phyloP scores from a whole-genome alignment of 495 filamentous ascomycete genomes.

The Aspergillus egyptiacus region DNA sequence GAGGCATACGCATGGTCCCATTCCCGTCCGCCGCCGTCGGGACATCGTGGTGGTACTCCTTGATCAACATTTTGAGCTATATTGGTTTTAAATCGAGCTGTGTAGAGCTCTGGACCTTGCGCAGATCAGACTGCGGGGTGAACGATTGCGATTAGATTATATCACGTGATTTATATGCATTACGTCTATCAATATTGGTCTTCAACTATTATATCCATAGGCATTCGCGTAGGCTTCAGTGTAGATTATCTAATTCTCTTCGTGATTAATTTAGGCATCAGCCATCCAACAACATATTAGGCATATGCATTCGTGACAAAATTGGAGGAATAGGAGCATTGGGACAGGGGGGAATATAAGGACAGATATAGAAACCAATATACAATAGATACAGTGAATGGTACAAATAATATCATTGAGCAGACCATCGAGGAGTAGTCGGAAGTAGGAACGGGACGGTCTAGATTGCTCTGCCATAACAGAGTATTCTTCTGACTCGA shows the following conservation, averaged over 20 bases:
- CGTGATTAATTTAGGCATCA: not conserved
- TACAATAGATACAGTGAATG: constrained; percentile 17
- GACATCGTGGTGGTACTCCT: constrained; percentile 62
- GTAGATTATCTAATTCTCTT: constrained; percentile 4
- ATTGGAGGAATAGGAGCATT: not conserved
- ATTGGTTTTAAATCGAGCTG: not conserved
- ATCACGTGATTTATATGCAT: not conserved
- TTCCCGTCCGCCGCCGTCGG: constrained; percentile 56
- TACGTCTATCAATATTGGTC: no score
- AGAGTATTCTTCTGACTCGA: not conserved
- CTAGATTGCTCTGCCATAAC: not conserved
- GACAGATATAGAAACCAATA: not conserved
- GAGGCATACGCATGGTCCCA: constrained; percentile 54
- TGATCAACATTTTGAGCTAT: constrained; percentile 54
- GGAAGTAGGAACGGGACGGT: not conserved
- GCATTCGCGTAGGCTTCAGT: not conserved
- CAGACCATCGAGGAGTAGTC: not conserved
- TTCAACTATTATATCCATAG: not conserved
- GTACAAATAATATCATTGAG: not conserved
- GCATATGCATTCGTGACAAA: not conserved
- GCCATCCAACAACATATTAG: not conserved
- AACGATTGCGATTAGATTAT: not conserved
- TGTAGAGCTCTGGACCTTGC: not conserved
- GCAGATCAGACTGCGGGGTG: not conserved
- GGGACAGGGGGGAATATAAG: not conserved